Evolutionary conservation across 768 basidiomycete species (phyloP).

Genomic region (Suillus bovinus): DNA sequence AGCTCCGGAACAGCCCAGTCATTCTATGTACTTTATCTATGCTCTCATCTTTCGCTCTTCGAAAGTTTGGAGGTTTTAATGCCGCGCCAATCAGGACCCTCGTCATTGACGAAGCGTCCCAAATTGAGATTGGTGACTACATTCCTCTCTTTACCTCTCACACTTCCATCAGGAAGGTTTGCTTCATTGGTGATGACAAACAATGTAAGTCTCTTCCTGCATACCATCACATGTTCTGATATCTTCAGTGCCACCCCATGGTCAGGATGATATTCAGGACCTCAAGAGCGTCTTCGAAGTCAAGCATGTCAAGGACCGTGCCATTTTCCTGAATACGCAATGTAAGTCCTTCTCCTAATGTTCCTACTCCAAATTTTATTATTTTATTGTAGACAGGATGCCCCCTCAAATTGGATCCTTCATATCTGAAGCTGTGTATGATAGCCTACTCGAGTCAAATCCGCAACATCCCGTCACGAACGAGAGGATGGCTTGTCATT

Average conservation of each 20-base stretch:
- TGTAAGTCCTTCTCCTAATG: conserved; percentile 45
- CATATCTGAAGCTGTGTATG: conserved; percentile 69
- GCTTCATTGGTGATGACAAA: conserved; percentile 68
- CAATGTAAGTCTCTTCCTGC: conserved; percentile 48
- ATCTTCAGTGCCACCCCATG: conserved; percentile 73
- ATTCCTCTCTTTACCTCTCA: conserved; percentile 38
- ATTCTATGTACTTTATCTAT: conserved; percentile 78
- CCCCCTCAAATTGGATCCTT: conserved; percentile 76
- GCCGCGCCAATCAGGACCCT: conserved; percentile 45
- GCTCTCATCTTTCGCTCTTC: conserved; percentile 48
- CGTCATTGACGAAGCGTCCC: conserved; percentile 67
- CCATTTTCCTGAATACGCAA: conserved; percentile 68
- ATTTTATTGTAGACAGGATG: conserved; percentile 65
- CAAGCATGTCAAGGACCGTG: conserved; percentile 49
- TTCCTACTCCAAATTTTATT: conserved; percentile 11
- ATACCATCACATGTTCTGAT: conserved; percentile 28
- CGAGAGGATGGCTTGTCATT: conserved; percentile 52
- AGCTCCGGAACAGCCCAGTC: conserved; percentile 48
- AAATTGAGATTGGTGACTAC: conserved; percentile 60
- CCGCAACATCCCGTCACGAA: conserved; percentile 48
- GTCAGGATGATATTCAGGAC: conserved; percentile 63
- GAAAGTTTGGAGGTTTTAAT: conserved; percentile 20
- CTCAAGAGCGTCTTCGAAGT: conserved; percentile 81
- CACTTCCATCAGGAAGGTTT: conserved; percentile 47
- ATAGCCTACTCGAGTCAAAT: conserved; percentile 55